Conservation (phyloP, 2,329 filamentous ascomycete species). For the Calonectria ilicicola region DNA sequence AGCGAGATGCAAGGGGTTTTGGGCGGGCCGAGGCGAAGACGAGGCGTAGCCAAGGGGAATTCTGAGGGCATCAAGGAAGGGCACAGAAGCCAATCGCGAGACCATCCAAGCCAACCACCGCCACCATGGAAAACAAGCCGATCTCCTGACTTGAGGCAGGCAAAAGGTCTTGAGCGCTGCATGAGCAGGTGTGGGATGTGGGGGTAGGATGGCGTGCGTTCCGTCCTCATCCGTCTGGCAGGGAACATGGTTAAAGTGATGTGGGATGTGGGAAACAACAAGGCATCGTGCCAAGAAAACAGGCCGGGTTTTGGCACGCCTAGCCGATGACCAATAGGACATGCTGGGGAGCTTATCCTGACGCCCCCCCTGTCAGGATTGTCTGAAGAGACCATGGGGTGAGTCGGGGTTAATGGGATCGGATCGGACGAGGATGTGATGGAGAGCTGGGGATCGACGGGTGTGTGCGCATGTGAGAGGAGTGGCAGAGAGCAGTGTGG, state of each 20-base stretch:
- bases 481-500: too few species aligned
- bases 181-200: constrained; percentile 17
- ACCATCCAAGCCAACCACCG: neutral
- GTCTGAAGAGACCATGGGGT: neutral
- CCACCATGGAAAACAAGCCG: constrained; percentile 10
- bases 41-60: constrained; percentile 24
- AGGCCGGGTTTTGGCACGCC: constrained; percentile 9
- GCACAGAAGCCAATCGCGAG: constrained; percentile 19
- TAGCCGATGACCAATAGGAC: neutral
- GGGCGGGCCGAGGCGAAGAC: constrained; percentile 37
- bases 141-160: constrained; percentile 18
- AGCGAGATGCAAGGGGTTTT: constrained; percentile 17
- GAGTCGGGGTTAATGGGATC: constrained; percentile 2
- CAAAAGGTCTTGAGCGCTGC: constrained; percentile 17
- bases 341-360: neutral
- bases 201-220: constrained; percentile 19
- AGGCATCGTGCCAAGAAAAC: neutral
- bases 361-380: neutral
- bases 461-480: neutral
- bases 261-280: neutral
- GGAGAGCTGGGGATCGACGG: neutral
- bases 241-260: constrained; percentile 1
- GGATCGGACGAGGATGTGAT: constrained; percentile 1
- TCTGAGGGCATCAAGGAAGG: neutral
- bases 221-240: neutral